Conservation (phyloP, 2,329 filamentous ascomycete species). For the Diaporthe australafricana region DNA sequence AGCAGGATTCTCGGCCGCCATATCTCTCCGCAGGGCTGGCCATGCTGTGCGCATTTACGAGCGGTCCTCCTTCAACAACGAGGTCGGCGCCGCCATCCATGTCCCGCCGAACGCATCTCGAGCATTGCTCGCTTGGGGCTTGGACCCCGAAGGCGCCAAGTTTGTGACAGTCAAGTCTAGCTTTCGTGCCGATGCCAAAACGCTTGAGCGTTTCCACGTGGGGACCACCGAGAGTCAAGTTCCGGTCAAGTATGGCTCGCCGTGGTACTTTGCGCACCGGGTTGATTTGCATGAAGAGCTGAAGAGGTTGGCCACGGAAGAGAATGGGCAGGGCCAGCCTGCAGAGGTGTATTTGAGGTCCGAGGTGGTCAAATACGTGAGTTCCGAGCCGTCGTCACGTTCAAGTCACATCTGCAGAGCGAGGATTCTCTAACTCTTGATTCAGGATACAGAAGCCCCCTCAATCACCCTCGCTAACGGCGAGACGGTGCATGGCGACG, state of each 20-base stretch:
- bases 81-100: constrained; percentile 53
- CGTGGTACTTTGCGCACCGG: constrained; percentile 51
- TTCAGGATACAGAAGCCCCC: neutral
- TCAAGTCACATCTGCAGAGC: neutral
- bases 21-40: constrained; percentile 49
- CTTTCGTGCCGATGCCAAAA: constrained; percentile 42
- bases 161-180: constrained; percentile 44
- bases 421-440: neutral
- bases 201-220: constrained; percentile 40
- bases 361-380: neutral
- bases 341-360: constrained; percentile 30
- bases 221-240: constrained; percentile 32
- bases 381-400: neutral
- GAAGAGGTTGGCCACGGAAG: constrained; percentile 47
- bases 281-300: constrained; percentile 54
- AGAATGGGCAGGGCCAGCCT: constrained; percentile 42
- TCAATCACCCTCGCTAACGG: constrained; percentile 47
- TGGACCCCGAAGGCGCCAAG: constrained; percentile 45
- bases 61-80: constrained; percentile 50
- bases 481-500: constrained; percentile 46
- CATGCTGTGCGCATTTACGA: constrained; percentile 51
- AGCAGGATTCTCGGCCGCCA: constrained; percentile 49
- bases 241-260: constrained; percentile 43
- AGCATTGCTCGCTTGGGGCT: constrained; percentile 50
- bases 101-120: constrained; percentile 52